phyloP scores from a whole-genome alignment of 805 yeast species.

The Candida dendrica region DNA sequence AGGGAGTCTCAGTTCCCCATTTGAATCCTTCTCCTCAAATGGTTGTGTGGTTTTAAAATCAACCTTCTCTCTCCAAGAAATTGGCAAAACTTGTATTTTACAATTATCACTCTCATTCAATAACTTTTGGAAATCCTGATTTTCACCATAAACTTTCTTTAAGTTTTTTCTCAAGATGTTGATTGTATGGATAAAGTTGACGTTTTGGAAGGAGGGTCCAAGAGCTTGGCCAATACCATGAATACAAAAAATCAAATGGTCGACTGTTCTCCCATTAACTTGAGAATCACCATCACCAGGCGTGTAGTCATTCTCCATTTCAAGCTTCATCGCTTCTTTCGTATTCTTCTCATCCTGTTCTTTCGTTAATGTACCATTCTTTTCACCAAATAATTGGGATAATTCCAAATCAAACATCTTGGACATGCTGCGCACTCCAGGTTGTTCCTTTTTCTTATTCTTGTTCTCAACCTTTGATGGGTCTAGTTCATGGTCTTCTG shows the following conservation, averaged over 20 bases:
- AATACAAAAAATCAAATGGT: slow-evolving; percentile 74
- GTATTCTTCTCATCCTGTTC: slow-evolving; percentile 24
- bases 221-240: slow-evolving; percentile 94
- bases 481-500: background rate
- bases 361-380: slow-evolving; percentile 7
- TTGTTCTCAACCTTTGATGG: background rate
- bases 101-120: slow-evolving; percentile 43
- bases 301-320: slow-evolving; percentile 43
- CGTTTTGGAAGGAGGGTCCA: slow-evolving; percentile 69
- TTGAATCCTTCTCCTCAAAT: slow-evolving; percentile 26
- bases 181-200: slow-evolving; percentile 82
- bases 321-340: slow-evolving; percentile 41
- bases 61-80: slow-evolving; percentile 82
- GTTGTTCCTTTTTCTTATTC: background rate
- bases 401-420: slow-evolving; percentile 15
- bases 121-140: slow-evolving; percentile 43
- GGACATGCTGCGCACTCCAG: slow-evolving; percentile 3
- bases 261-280: slow-evolving; percentile 26
- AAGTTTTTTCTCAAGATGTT: slow-evolving; percentile 51
- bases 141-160: slow-evolving; percentile 41
- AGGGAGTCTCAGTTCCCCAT: slow-evolving; percentile 44
- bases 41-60: slow-evolving; percentile 47
- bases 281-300: slow-evolving; percentile 31
- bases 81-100: slow-evolving; percentile 78
- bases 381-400: slow-evolving; percentile 16